phyloP scores from a whole-genome alignment of 495 filamentous ascomycete species.

The Hypoxylon subgilvum region DNA sequence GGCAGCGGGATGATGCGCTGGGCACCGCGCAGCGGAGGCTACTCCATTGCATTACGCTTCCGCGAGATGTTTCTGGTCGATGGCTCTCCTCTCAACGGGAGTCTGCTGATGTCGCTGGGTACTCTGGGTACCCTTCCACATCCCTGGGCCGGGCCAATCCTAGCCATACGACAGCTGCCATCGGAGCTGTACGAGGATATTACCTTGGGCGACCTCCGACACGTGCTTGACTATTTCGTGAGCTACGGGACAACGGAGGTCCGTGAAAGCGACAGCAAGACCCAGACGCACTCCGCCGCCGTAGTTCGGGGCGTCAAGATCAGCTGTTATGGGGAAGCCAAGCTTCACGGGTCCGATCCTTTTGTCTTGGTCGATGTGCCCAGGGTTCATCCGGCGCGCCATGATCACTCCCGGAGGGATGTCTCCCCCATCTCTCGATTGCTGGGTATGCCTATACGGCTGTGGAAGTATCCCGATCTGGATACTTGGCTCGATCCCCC shows the following conservation, averaged over 20 bases:
- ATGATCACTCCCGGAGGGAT: neutral
- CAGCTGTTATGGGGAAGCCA: neutral
- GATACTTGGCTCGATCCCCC: neutral
- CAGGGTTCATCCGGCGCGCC: neutral
- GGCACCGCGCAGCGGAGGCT: neutral
- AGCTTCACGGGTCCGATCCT: neutral
- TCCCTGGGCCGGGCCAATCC: neutral
- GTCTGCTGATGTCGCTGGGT: neutral
- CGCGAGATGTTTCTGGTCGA: neutral
- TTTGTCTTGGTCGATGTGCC: neutral
- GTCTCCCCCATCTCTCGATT: neutral
- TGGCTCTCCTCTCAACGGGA: neutral
- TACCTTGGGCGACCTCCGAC: neutral
- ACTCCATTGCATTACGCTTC: neutral
- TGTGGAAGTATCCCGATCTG: conserved; percentile 2
- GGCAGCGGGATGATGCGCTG: neutral
- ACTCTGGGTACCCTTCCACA: neutral
- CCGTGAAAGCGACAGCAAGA: neutral
- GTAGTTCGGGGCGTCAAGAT: neutral
- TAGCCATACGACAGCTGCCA: neutral
- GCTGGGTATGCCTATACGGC: neutral
- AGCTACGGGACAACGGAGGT: neutral
- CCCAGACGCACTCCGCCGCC: neutral
- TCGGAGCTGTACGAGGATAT: neutral
- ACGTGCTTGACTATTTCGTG: neutral